phyloP scores from a whole-genome alignment of 805 yeast genomes.

The Cyberlindnera bimundalis region DNA sequence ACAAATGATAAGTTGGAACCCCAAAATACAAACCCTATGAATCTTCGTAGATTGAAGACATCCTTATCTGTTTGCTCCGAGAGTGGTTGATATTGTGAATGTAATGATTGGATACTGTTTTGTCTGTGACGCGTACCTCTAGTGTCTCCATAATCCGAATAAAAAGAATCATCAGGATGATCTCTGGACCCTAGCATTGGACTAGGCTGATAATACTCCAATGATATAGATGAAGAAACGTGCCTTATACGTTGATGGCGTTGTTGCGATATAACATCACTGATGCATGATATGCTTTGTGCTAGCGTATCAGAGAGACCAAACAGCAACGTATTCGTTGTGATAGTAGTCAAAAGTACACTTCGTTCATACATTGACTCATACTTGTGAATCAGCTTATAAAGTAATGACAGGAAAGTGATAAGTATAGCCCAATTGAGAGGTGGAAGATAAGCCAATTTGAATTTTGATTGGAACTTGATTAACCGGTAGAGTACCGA shows the following conservation, averaged over 20 bases:
- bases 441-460: slow-evolving; percentile 49
- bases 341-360: slow-evolving; percentile 72
- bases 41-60: slow-evolving; percentile 61
- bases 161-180: slow-evolving; percentile 24
- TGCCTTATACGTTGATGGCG: not conserved
- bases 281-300: slow-evolving; percentile 42
- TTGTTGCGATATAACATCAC: slow-evolving; percentile 13
- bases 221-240: slow-evolving; percentile 15
- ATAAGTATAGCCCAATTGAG: slow-evolving; percentile 52
- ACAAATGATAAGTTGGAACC: slow-evolving; percentile 79
- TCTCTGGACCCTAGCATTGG: slow-evolving; percentile 9
- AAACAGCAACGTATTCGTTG: slow-evolving; percentile 74
- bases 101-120: slow-evolving; percentile 24
- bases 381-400: slow-evolving; percentile 54
- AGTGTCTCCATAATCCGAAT: slow-evolving; percentile 31
- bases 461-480: slow-evolving; percentile 25
- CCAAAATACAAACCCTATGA: slow-evolving; percentile 82
- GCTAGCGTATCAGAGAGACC: slow-evolving; percentile 94
- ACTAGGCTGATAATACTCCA: slow-evolving; percentile 14
- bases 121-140: slow-evolving; percentile 27
- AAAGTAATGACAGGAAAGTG: slow-evolving; percentile 45
- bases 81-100: slow-evolving; percentile 30
- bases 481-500: slow-evolving; percentile 19
- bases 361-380: slow-evolving; percentile 57
- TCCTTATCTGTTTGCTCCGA: slow-evolving; percentile 26